Conservation (phyloP, 2,329 filamentous ascomycete species). For the Alternaria alternata region DNA sequence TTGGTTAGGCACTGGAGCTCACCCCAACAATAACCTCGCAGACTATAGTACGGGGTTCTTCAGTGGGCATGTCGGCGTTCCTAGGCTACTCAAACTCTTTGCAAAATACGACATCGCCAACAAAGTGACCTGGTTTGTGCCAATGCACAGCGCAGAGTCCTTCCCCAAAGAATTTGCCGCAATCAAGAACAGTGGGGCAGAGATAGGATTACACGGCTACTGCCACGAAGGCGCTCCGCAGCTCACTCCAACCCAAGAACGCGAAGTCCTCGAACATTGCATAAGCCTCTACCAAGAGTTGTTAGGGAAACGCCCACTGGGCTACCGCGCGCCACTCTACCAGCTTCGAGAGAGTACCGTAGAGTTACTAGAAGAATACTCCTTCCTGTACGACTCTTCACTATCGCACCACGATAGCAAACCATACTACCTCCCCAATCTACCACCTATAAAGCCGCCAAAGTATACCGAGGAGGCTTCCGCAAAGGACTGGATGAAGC, state of each 20-base stretch:
- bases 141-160: constrained; percentile 66
- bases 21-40: constrained; percentile 62
- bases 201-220: constrained; percentile 62
- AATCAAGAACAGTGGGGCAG: constrained; percentile 62
- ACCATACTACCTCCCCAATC: constrained; percentile 58
- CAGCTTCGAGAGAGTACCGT: constrained; percentile 60
- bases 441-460: constrained; percentile 52
- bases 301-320: constrained; percentile 57
- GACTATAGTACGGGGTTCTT: constrained; percentile 66
- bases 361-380: constrained; percentile 57
- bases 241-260: constrained; percentile 59
- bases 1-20: constrained; percentile 65
- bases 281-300: constrained; percentile 55
- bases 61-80: constrained; percentile 64
- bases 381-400: constrained; percentile 61
- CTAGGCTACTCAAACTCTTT: constrained; percentile 63
- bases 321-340: constrained; percentile 63
- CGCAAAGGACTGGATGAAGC: constrained; percentile 58
- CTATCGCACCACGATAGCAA: constrained; percentile 61
- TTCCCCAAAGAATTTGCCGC: constrained; percentile 61
- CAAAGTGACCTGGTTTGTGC: constrained; percentile 67
- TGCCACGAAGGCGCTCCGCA: constrained; percentile 58
- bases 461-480: constrained; percentile 50
- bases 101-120: constrained; percentile 60
- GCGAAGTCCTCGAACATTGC: constrained; percentile 60